Evolutionary conservation across 306 rosid species (phyloP).

Genomic region (Quercus bicolor): DNA sequence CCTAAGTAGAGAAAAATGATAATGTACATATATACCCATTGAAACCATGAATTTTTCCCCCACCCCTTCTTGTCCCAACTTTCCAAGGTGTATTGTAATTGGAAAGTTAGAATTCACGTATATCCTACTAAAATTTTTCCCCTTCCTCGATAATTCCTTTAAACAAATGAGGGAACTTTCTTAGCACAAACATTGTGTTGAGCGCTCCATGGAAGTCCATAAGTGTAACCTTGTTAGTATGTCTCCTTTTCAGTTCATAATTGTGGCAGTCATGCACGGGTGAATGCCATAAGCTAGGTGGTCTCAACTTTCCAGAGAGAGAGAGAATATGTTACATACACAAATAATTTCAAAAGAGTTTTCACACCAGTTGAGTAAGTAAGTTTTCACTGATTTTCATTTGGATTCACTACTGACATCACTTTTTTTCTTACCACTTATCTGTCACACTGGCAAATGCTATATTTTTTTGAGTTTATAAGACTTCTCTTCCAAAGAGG

Average conservation of each 20-base stretch:
- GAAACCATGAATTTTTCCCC: conserved; percentile 13
- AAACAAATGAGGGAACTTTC: conserved; percentile 18
- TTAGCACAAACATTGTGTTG: conserved; percentile 20
- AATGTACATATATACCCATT: conserved; percentile 38
- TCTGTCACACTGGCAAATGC: fast-evolving
- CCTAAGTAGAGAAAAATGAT: conserved; percentile 23
- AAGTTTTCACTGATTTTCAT: too few relatives aligned
- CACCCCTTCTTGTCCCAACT: conserved; percentile 23
- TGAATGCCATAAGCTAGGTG: conserved; percentile 23
- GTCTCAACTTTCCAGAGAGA: conserved; percentile 48
- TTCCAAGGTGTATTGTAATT: neutral
- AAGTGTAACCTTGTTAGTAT: neutral
- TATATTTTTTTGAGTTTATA: too few relatives aligned
- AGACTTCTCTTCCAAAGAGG: too few relatives aligned
- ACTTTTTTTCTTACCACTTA: too few relatives aligned
- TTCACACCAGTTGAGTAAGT: fast-evolving
- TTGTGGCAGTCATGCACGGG: conserved; percentile 27
- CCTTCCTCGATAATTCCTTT: conserved; percentile 1
- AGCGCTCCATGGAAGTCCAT: conserved; percentile 18
- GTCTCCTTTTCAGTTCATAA: conserved; percentile 16
- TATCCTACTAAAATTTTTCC: neutral
- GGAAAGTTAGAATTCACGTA: neutral
- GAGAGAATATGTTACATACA: too few relatives aligned
- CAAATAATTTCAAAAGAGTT: too few relatives aligned
- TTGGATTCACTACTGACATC: fast-evolving